Evolutionary conservation across 2,329 filamentous ascomycete genomes (phyloP).

Genomic region (Aspergillus sp.): DNA sequence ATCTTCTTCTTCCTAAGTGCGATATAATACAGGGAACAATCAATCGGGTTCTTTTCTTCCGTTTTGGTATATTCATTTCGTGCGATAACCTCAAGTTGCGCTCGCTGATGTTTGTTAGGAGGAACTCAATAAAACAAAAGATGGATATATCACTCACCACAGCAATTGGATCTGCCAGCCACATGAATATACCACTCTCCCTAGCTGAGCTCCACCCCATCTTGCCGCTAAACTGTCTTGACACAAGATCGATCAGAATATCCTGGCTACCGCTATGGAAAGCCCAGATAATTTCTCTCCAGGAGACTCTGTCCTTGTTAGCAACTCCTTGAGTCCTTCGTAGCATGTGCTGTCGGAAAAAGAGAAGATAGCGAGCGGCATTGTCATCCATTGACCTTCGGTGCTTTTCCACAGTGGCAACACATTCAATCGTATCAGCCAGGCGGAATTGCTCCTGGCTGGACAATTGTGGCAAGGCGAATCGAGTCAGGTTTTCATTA

Average conservation of each 20-base stretch:
- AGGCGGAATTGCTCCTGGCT: constrained; percentile 82
- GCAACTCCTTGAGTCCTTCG: constrained; percentile 60
- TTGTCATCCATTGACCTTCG: constrained; percentile 87
- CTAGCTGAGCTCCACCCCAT: constrained; percentile 81
- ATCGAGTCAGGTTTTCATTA: constrained; percentile 69
- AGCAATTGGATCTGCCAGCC: constrained; percentile 73
- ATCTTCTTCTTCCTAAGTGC: constrained; percentile 88
- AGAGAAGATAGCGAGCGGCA: constrained; percentile 79
- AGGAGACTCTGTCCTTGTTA: constrained; percentile 56
- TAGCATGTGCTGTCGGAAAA: constrained; percentile 76
- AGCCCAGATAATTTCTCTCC: constrained; percentile 47
- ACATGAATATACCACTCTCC: constrained; percentile 90
- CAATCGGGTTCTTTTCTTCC: constrained; percentile 81
- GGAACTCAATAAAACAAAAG: neutral
- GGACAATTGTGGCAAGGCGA: constrained; percentile 74
- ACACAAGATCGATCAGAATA: constrained; percentile 78
- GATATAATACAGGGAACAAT: constrained; percentile 88
- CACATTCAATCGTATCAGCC: constrained; percentile 78
- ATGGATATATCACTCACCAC: constrained; percentile 54
- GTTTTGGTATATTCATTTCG: constrained; percentile 88
- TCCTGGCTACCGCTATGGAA: constrained; percentile 63
- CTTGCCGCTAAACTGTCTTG: constrained; percentile 70
- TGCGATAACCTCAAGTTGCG: constrained; percentile 84
- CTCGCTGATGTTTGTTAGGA: constrained; percentile 45
- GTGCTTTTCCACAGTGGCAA: constrained; percentile 78